A percentile compares a stretch with the other conserved stretches of the same genome.
These are phyloP conservation scores for Byssothecium circinans DNA, from an alignment of 2,329 filamentous ascomycete genomes.

Conservation along the genomic window DNA sequence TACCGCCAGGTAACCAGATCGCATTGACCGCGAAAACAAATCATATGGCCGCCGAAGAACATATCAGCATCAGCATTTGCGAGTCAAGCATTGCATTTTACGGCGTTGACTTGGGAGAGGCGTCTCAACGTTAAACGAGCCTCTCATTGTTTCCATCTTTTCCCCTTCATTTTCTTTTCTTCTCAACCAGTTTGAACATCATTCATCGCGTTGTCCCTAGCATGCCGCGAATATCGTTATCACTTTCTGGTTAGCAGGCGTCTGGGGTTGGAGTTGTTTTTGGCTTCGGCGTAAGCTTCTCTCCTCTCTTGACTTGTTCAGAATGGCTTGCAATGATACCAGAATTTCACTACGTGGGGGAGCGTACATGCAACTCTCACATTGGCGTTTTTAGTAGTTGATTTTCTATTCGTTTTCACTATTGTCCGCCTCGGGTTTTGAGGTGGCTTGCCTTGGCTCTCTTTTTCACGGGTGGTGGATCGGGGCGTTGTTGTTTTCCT, in stretches of 20 bases:
- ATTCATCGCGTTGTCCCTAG: background rate
- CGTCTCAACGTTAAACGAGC: slow-evolving; percentile 14
- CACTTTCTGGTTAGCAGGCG: slow-evolving; percentile 3
- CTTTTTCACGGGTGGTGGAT: too few species aligned
- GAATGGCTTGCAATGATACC: slow-evolving; percentile 4
- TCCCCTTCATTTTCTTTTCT: background rate
- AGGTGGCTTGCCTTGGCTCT: too few species aligned
- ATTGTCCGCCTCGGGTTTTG: too few species aligned
- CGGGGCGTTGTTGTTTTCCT: too few species aligned
- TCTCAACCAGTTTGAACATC: background rate
- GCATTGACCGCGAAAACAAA: background rate
- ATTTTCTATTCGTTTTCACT: background rate
- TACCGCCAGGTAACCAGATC: slow-evolving; percentile 24
- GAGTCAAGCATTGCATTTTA: slow-evolving; percentile 24
- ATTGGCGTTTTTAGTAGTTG: background rate
- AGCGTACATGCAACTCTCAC: background rate
- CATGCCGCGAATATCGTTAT: background rate
- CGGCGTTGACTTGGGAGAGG: slow-evolving; percentile 23
- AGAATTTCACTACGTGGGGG: background rate
- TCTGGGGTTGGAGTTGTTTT: background rate
- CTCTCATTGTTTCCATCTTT: background rate
- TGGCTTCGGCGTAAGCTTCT: slow-evolving; percentile 1
- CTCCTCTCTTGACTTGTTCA: background rate
- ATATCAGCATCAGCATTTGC: slow-evolving; percentile 17
- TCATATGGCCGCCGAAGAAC: background rate